Evolutionary conservation across 768 basidiomycete genomes (phyloP).

Genomic region (Phaeotremella skinneri): DNA sequence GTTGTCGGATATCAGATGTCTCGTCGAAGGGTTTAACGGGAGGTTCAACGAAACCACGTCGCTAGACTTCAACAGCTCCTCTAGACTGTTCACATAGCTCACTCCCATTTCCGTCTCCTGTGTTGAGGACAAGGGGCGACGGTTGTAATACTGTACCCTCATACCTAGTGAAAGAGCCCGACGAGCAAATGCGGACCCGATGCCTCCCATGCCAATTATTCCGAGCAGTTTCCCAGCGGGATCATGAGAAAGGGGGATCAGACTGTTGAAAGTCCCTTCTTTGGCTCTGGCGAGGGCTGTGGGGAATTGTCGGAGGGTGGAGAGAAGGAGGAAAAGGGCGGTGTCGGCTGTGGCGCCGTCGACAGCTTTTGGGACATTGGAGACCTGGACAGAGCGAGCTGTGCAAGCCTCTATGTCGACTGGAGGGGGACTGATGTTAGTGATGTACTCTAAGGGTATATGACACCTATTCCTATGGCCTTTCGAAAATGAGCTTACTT

Average conservation of each 20-base stretch:
- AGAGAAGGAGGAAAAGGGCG: conserved; percentile 75
- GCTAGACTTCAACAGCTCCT: conserved; percentile 5
- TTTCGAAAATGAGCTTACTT: too few species aligned
- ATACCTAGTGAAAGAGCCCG: conserved; percentile 4
- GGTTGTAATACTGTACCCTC: conserved; percentile 13
- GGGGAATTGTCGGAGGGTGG: conserved; percentile 62
- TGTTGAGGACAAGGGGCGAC: background rate
- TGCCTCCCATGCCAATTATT: conserved; percentile 14
- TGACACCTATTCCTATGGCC: too few species aligned
- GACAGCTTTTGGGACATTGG: conserved; percentile 10
- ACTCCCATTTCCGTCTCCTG: background rate
- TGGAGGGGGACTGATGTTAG: background rate
- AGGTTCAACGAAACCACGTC: conserved; percentile 13
- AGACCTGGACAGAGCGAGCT: conserved; percentile 5
- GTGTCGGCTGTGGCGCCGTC: conserved; percentile 15
- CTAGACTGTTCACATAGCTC: background rate
- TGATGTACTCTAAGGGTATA: background rate
- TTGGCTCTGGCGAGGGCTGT: background rate
- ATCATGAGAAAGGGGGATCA: conserved; percentile 7
- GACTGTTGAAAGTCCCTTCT: conserved; percentile 7
- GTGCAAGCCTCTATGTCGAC: conserved; percentile 18
- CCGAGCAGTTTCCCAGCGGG: conserved; percentile 8
- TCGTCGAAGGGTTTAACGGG: conserved; percentile 7
- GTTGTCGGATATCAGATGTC: conserved; percentile 7
- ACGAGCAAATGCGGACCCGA: conserved; percentile 6